Evolutionary conservation across 1,284 basidiomycete genomes (phyloP).

Genomic region (Ceratobasidium sp.): DNA sequence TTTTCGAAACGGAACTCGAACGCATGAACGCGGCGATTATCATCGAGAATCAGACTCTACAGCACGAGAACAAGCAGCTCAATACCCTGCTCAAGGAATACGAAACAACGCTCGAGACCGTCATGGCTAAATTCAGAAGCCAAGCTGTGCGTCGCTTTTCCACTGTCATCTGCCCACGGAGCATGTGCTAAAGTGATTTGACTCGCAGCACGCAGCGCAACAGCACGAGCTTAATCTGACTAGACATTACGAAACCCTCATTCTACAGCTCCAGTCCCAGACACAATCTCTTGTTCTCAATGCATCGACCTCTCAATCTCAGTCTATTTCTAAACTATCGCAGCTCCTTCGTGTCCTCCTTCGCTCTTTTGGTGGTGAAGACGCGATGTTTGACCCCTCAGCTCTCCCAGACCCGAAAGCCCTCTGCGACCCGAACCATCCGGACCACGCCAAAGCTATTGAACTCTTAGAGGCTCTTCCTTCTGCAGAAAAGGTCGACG

Average conservation of each 20-base stretch:
- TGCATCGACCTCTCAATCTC: constrained; percentile 70
- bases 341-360: constrained; percentile 79
- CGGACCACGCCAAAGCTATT: constrained; percentile 39
- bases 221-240: constrained; percentile 91
- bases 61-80: constrained; percentile 96
- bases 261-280: constrained; percentile 79
- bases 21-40: constrained; percentile 89
- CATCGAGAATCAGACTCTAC: constrained; percentile 91
- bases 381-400: constrained; percentile 52
- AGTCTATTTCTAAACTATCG: constrained; percentile 79
- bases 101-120: constrained; percentile 92
- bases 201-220: constrained; percentile 83
- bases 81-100: constrained; percentile 92
- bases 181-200: constrained; percentile 33
- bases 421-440: constrained; percentile 34
- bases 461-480: constrained; percentile 38
- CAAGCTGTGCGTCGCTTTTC: constrained; percentile 78
- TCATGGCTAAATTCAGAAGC: constrained; percentile 96
- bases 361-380: constrained; percentile 78
- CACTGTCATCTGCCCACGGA: neutral
- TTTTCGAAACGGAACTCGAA: constrained; percentile 93
- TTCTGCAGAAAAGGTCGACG: constrained; percentile 4
- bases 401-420: constrained; percentile 48
- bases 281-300: constrained; percentile 71
- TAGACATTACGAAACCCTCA: constrained; percentile 89